These are phyloP conservation scores for Plasmopara viticola DNA, from an alignment of 352 stramenopile species.

Conservation along the genomic window DNA sequence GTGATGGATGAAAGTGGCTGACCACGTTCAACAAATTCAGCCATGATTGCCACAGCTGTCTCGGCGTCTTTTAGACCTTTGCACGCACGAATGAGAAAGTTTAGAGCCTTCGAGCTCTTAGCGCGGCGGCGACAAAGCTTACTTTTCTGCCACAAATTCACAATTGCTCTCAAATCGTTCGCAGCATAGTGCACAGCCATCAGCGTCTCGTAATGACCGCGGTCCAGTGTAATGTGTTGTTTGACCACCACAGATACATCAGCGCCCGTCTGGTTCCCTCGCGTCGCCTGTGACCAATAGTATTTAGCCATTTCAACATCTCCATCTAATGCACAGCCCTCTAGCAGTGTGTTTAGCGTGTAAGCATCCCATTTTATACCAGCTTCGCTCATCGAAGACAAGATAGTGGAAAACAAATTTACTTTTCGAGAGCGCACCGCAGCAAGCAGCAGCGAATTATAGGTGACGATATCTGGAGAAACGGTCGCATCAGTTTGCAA, in stretches of 20 bases:
- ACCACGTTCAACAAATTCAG: constrained; percentile 56
- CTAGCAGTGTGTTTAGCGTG: constrained; percentile 73
- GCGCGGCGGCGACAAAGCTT: constrained; percentile 51
- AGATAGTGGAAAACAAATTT: constrained; percentile 46
- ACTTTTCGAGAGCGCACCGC: constrained; percentile 46
- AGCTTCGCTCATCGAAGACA: constrained; percentile 42
- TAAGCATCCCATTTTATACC: constrained; percentile 59
- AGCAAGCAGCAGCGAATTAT: constrained; percentile 60
- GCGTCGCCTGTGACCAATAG: constrained; percentile 52
- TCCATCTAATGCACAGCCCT: constrained; percentile 41
- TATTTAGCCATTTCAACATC: constrained; percentile 39
- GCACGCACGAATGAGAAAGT: constrained; percentile 69
- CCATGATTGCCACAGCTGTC: constrained; percentile 39
- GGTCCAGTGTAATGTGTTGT: constrained; percentile 46
- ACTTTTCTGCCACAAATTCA: constrained; percentile 53
- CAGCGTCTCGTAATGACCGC: constrained; percentile 67
- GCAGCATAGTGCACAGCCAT: constrained; percentile 62
- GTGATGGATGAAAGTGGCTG: constrained; percentile 51
- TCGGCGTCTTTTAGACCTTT: constrained; percentile 39
- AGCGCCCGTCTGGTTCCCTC: constrained; percentile 8
- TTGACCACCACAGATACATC: constrained; percentile 9
- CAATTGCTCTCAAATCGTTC: constrained; percentile 42
- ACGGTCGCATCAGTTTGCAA: constrained; percentile 30
- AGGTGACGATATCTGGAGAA: constrained; percentile 53
- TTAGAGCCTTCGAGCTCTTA: constrained; percentile 74